phyloP scores from a whole-genome alignment of 495 filamentous ascomycete genomes.

The Podospora australis region DNA sequence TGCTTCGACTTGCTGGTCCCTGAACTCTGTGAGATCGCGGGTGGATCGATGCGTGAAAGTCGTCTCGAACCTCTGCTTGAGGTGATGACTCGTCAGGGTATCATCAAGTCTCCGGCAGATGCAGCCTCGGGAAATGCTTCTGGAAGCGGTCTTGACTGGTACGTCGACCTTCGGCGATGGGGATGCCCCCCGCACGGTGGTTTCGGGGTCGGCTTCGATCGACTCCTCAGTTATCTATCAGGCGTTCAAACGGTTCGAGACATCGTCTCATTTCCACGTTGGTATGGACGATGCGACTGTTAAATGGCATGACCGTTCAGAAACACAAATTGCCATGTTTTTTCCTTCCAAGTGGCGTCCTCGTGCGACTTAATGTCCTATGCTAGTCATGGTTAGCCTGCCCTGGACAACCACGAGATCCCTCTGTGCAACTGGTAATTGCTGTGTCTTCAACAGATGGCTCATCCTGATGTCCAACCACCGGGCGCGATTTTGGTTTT shows the following conservation, averaged over 20 bases:
- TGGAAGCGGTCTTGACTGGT: constrained; percentile 66
- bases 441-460: no score
- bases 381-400: constrained; percentile 37
- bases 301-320: constrained; percentile 43
- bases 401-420: no score
- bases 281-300: constrained; percentile 87
- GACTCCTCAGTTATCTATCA: constrained; percentile 77
- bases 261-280: constrained; percentile 81
- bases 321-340: constrained; percentile 2
- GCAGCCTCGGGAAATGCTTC: constrained; percentile 6
- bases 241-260: constrained; percentile 83
- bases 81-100: constrained; percentile 54
- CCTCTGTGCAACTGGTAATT: no score
- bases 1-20: constrained; percentile 96
- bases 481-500: constrained; percentile 4
- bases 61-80: constrained; percentile 61
- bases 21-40: constrained; percentile 80
- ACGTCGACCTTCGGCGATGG: constrained; percentile 88
- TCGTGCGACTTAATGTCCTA: constrained; percentile 20
- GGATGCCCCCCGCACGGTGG: constrained; percentile 94
- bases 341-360: constrained; percentile 11
- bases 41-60: constrained; percentile 91
- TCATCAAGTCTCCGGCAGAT: constrained; percentile 8
- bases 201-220: constrained; percentile 91
- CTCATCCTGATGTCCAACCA: no score